Conservation (phyloP, 305 asterid genomes). For the Solanum hybrid region DNA sequence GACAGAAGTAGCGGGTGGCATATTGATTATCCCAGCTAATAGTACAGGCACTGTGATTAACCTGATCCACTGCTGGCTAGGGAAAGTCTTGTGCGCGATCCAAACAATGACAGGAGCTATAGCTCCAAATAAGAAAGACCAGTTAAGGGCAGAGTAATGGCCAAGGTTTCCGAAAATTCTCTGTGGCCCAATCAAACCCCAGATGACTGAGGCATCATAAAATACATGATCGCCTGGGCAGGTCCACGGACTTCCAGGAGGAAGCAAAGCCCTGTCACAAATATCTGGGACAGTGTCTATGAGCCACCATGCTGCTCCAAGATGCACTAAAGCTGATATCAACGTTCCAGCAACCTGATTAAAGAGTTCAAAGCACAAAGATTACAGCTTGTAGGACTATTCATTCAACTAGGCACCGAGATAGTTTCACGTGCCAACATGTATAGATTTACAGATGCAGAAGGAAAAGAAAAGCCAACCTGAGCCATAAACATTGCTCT, state of each 20-base stretch:
- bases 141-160: slow-evolving; percentile 65
- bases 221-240: slow-evolving; percentile 91
- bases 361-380: background rate
- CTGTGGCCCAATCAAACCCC: slow-evolving; percentile 90
- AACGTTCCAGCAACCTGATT: slow-evolving; percentile 73
- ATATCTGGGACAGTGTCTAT: slow-evolving; percentile 78
- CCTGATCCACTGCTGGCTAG: slow-evolving; percentile 56
- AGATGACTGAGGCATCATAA: slow-evolving; percentile 83
- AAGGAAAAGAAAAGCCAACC: slow-evolving; percentile 30
- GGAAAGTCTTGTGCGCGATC: slow-evolving; percentile 59
- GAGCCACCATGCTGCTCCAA: slow-evolving; percentile 98
- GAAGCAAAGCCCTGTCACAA: slow-evolving; percentile 62
- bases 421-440: background rate
- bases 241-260: slow-evolving; percentile 89
- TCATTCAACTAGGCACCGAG: background rate
- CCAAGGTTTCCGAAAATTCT: slow-evolving; percentile 89
- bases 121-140: slow-evolving; percentile 78
- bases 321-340: slow-evolving; percentile 65
- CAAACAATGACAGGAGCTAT: slow-evolving; percentile 67
- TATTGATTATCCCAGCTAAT: slow-evolving; percentile 52
- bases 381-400: background rate
- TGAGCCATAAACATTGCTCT: slow-evolving; percentile 97
- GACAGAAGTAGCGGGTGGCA: slow-evolving; percentile 91
- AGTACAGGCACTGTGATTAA: slow-evolving; percentile 57
- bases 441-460: background rate